Base-by-base conservation (phyloP, 1,284 basidiomycete species). In the Mycena sp. region DNA sequence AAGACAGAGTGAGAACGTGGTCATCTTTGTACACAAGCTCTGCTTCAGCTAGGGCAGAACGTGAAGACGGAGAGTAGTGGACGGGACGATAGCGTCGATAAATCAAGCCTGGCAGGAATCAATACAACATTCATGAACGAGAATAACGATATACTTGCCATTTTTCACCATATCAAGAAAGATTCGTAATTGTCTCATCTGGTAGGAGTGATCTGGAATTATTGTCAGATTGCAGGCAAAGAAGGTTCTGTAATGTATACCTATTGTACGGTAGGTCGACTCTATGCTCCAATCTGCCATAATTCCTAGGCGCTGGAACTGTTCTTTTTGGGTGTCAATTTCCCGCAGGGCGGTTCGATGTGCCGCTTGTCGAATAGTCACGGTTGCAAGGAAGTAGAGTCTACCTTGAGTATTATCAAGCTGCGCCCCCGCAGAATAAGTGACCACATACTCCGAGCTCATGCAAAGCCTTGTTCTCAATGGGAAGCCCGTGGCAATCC, bases 401-500 rank as follows among this genome's bases (percentile, higher is more conserved):
- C 83, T 78, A 84, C 78, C 83, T 83, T 75, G 69, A 63, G 11
- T 56, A 50, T 46, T 49, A 57, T 55, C 26, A 53, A 64, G 19
- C 59, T 46, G 45, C 62, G 54, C n/a, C n/a, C n/a, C n/a, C 62
- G n/a, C 17, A 48, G 10, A 41, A 45, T 37, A 37, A 49, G 46
- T 45, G 7, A 51, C 23, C 26, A 74, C 85, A 63, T 73, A 91
- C 93, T 61, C 85, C 85, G n/a, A 94, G 82, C 49, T 89, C 86
- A 66, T 91, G 83, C 30, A 98, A 79, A 0, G 95, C 93, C 74
- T 97, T 98, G 71, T 95, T 93, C 76, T 98, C 96, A 67, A 99
- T 98, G 0, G 98, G 98, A 17, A 99, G 86, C 2, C 98, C 98
- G 73, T 99, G 98, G 73, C 97, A 99, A 74, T 99, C 98, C 95